phyloP scores from a whole-genome alignment of 441 rosid genomes.

The Mallotus repandus region DNA sequence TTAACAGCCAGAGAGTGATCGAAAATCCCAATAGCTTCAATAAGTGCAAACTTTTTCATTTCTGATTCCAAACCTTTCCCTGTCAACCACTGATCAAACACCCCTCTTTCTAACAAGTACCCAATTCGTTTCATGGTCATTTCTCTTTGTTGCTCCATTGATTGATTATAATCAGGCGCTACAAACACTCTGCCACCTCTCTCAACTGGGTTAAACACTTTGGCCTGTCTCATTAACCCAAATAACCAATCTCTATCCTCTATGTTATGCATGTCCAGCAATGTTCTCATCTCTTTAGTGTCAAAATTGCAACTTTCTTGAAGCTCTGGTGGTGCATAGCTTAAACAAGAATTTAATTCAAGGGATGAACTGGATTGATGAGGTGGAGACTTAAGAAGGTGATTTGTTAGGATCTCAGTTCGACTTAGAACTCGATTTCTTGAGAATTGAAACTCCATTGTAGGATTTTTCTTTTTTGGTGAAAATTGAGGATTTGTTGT shows the following conservation, averaged over 20 bases:
- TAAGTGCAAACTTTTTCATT: slow-evolving; percentile 55
- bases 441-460: slow-evolving; percentile 7
- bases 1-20: slow-evolving; percentile 73
- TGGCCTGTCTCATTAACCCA: slow-evolving; percentile 65
- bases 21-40: slow-evolving; percentile 51
- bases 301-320: slow-evolving; percentile 50
- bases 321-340: slow-evolving; percentile 68
- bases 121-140: slow-evolving; percentile 62
- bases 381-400: slow-evolving; percentile 30
- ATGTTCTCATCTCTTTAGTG: slow-evolving; percentile 52
- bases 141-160: slow-evolving; percentile 91
- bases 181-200: slow-evolving; percentile 64
- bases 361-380: slow-evolving; percentile 4
- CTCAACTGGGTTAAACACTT: slow-evolving; percentile 58
- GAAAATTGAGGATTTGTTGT: background rate
- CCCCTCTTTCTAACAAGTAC: slow-evolving; percentile 56
- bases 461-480: too few relatives aligned
- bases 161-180: slow-evolving; percentile 69
- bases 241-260: slow-evolving; percentile 75
- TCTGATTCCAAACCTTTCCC: slow-evolving; percentile 49
- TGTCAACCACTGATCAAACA: slow-evolving; percentile 72
- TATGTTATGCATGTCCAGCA: slow-evolving; percentile 67
- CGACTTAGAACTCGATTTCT: slow-evolving; percentile 49
- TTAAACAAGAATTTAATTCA: slow-evolving; percentile 38
- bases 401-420: slow-evolving; percentile 50